Evolutionary conservation across 495 filamentous ascomycete genomes (phyloP).

Genomic region (Podospora anserina): DNA sequence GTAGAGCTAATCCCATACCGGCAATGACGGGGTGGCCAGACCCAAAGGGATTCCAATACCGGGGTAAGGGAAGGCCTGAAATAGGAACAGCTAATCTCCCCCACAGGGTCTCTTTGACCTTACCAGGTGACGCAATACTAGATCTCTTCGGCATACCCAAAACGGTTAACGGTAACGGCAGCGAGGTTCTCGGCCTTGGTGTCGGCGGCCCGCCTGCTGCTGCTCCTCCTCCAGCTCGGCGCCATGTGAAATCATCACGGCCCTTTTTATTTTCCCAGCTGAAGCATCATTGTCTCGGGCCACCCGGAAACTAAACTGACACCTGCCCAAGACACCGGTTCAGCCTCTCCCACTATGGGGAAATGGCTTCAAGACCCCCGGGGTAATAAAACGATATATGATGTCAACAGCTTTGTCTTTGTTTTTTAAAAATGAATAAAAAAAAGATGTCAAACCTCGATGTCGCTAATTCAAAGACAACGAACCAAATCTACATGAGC

Average conservation of each 20-base stretch:
- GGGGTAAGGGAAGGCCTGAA: not conserved
- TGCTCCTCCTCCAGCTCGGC: not conserved
- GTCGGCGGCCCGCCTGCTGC: not conserved
- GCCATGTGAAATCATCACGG: not conserved
- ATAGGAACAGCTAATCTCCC: not conserved
- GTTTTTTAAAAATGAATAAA: not conserved
- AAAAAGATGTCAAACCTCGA: not conserved
- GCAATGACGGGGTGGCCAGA: not conserved
- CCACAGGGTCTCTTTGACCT: not conserved
- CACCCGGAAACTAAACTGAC: not conserved
- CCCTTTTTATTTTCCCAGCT: not conserved
- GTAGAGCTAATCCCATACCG: not conserved
- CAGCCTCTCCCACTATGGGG: not conserved
- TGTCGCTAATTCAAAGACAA: not conserved
- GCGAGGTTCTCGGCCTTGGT: not conserved
- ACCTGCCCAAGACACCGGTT: not conserved
- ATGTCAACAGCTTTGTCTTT: not conserved
- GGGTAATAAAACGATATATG: not conserved
- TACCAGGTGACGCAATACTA: not conserved
- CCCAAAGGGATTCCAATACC: not conserved
- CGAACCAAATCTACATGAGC: conserved; percentile 1
- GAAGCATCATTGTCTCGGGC: not conserved
- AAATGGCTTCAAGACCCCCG: not conserved
- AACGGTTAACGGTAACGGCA: not conserved
- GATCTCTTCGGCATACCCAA: not conserved